A percentile compares a stretch with the other conserved stretches of the same genome.
Evolutionary conservation across 805 yeast genomes (phyloP).

Genomic region (Yamadazyma sp.): DNA sequence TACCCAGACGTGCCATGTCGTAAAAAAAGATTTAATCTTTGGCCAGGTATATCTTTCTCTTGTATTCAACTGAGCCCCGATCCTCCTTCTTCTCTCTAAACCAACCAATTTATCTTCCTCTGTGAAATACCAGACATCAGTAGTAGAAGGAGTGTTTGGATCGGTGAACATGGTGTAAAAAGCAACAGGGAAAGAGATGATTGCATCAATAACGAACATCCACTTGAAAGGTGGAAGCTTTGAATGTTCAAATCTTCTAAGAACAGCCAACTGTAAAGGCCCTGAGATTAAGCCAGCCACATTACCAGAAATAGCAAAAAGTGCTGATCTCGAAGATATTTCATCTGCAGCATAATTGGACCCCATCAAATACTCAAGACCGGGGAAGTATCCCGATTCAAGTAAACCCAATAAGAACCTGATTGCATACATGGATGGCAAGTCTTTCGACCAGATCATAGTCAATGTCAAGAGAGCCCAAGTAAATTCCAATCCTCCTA

Average conservation of each 20-base stretch:
- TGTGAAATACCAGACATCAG: conserved; percentile 33
- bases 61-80: conserved; percentile 43
- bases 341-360: conserved; percentile 27
- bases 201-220: conserved; percentile 35
- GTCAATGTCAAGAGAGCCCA: conserved; percentile 33
- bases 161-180: conserved; percentile 32
- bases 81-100: conserved; percentile 43
- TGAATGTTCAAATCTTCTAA: conserved; percentile 23
- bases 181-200: conserved; percentile 33
- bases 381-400: conserved; percentile 56
- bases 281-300: conserved; percentile 32
- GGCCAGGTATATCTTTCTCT: conserved; percentile 40
- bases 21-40: conserved; percentile 42
- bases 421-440: conserved; percentile 25
- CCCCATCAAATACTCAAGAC: conserved; percentile 52
- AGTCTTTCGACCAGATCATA: conserved; percentile 25
- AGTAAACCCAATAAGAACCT: conserved; percentile 43
- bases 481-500: conserved; percentile 33
- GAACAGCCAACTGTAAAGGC: conserved; percentile 31
- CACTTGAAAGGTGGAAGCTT: conserved; percentile 31
- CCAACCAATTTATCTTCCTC: conserved; percentile 42
- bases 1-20: conserved; percentile 49
- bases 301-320: conserved; percentile 29
- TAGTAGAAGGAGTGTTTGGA: conserved; percentile 36
- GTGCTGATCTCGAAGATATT: conserved; percentile 29